Conservation (phyloP, 352 stramenopile genomes). For the Phytopythium vexans region DNA sequence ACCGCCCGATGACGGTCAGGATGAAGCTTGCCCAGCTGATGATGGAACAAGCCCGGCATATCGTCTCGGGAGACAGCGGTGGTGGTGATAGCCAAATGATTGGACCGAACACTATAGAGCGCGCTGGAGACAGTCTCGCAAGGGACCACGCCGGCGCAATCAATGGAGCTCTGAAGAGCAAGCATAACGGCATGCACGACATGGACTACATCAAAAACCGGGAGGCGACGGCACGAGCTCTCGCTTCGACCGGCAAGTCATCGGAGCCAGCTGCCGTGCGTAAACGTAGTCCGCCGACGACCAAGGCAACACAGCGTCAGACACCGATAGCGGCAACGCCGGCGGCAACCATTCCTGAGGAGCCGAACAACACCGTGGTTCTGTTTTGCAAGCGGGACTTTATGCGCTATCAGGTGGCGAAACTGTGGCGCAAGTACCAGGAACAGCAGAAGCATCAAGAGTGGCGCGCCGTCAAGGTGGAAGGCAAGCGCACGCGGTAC, state of each 20-base stretch:
- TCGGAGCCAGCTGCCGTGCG: not conserved
- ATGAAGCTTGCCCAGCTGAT: conserved; percentile 3
- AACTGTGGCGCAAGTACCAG: conserved; percentile 73
- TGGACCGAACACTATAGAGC: not conserved
- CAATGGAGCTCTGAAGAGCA: not conserved
- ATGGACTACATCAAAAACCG: not conserved
- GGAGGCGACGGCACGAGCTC: conserved; percentile 1
- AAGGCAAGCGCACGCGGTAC: conserved; percentile 53
- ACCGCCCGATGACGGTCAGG: not conserved
- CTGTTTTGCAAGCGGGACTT: conserved; percentile 85
- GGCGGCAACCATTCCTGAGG: conserved; percentile 3
- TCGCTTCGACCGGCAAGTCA: conserved; percentile 1
- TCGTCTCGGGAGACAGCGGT: not conserved
- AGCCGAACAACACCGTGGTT: conserved; percentile 55
- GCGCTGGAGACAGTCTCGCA: not conserved
- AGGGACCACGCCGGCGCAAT: too few relatives aligned
- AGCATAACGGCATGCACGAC: conserved; percentile 3
- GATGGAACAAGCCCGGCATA: conserved; percentile 1
- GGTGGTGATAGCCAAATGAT: not conserved
- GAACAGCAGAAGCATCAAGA: conserved; percentile 54
- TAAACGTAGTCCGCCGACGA: not conserved
- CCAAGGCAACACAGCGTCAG: not conserved
- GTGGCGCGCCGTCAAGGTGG: conserved; percentile 38
- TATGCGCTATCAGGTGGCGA: conserved; percentile 65
- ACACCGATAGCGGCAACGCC: conserved; percentile 3